Conservation (phyloP, 805 yeast genomes). For the Starmerella floris region DNA sequence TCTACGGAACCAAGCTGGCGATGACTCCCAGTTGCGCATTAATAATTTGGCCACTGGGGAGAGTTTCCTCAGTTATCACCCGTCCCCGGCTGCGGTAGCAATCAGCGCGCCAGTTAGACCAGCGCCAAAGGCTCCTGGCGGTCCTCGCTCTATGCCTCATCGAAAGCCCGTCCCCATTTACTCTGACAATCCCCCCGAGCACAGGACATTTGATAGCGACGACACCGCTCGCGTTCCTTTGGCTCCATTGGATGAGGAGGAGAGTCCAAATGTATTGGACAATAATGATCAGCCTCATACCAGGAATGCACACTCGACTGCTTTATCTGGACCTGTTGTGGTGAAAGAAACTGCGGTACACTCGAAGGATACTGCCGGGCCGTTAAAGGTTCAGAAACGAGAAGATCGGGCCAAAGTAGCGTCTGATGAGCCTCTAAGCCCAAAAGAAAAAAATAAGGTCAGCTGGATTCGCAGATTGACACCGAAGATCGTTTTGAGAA, state of each 20-base stretch:
- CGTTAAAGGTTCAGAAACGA: conserved; percentile 1
- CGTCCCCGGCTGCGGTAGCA: conserved; percentile 19
- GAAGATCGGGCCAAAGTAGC: background rate
- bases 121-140: conserved; percentile 18
- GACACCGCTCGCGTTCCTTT: too few species aligned
- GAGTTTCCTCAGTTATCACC: conserved; percentile 19
- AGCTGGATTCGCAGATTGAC: conserved; percentile 19
- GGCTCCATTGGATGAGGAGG: background rate
- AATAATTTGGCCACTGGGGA: conserved; percentile 17
- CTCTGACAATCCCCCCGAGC: too few species aligned
- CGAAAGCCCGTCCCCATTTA: conserved; percentile 18
- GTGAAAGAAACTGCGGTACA: too few species aligned
- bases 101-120: conserved; percentile 17
- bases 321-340: too few species aligned
- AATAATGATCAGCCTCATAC: too few species aligned
- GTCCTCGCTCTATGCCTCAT: conserved; percentile 11
- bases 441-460: conserved; percentile 5
- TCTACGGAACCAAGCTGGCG: conserved; percentile 3
- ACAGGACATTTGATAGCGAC: too few species aligned
- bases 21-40: conserved; percentile 14
- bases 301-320: too few species aligned
- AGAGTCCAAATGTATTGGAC: too few species aligned
- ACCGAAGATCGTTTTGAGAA: conserved; percentile 11
- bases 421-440: too few species aligned
- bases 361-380: background rate